Evolutionary conservation across 768 basidiomycete genomes (phyloP).

Genomic region (Multifurca ochricompacta): DNA sequence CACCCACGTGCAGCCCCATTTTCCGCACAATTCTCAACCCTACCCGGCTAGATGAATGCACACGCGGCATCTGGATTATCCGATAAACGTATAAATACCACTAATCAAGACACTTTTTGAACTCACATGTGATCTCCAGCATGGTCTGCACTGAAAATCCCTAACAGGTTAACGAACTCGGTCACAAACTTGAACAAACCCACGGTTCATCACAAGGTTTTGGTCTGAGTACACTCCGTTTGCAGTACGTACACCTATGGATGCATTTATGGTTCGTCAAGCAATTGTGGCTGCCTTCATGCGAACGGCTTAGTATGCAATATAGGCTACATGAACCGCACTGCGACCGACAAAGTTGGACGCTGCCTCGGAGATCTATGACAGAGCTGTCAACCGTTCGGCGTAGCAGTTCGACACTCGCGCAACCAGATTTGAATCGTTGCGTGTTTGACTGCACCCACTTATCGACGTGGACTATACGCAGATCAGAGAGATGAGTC

Average conservation of each 20-base stretch:
- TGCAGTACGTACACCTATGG: slow-evolving; percentile 37
- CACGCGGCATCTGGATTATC: slow-evolving; percentile 37
- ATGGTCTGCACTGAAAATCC: slow-evolving; percentile 44
- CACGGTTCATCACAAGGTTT: slow-evolving; percentile 42
- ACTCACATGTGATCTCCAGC: slow-evolving; percentile 44
- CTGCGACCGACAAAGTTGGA: slow-evolving; percentile 43
- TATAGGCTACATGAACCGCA: slow-evolving; percentile 42
- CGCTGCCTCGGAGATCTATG: slow-evolving; percentile 39
- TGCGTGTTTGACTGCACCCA: slow-evolving; percentile 46
- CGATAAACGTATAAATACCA: slow-evolving; percentile 20
- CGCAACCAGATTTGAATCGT: slow-evolving; percentile 38
- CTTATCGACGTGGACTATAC: slow-evolving; percentile 39
- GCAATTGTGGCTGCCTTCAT: slow-evolving; percentile 44
- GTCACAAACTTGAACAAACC: slow-evolving; percentile 20
- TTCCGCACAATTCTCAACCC: slow-evolving; percentile 38
- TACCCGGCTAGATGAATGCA: slow-evolving; percentile 50
- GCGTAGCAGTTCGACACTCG: slow-evolving; percentile 42
- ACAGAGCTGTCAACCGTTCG: slow-evolving; percentile 37
- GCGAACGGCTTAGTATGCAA: slow-evolving; percentile 41
- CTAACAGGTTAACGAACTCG: background rate
- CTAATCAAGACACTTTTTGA: too few species aligned
- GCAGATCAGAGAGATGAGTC: slow-evolving; percentile 32
- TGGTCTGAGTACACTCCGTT: slow-evolving; percentile 22
- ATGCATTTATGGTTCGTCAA: slow-evolving; percentile 41
- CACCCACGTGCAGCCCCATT: slow-evolving; percentile 42